These are phyloP conservation scores for Lichtheimia ramosa DNA, from an alignment of 371 early-diverging fungal genomes.

Conservation along the genomic window DNA sequence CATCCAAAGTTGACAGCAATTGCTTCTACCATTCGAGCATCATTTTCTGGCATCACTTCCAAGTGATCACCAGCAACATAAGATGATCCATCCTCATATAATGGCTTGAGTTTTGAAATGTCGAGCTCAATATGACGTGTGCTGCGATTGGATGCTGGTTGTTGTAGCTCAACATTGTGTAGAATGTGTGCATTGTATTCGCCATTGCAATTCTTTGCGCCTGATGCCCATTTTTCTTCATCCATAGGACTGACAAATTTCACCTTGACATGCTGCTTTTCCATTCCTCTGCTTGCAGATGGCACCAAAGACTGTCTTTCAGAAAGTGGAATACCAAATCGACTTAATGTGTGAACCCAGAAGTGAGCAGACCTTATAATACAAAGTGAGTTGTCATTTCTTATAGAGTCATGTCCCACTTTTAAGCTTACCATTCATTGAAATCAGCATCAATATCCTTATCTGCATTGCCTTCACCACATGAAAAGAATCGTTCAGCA, in stretches of 20 bases:
- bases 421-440: conserved; percentile 34
- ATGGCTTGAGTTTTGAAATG: conserved; percentile 22
- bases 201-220: conserved; percentile 24
- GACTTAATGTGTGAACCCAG: conserved; percentile 32
- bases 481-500: conserved; percentile 40
- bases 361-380: conserved; percentile 37
- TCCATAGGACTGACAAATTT: conserved; percentile 27
- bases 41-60: conserved; percentile 55
- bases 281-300: conserved; percentile 13
- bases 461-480: conserved; percentile 54
- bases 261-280: conserved; percentile 20
- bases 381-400: background rate
- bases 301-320: conserved; percentile 35
- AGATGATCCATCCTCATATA: conserved; percentile 21
- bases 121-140: conserved; percentile 54
- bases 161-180: conserved; percentile 36
- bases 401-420: background rate
- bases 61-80: conserved; percentile 61
- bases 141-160: conserved; percentile 33
- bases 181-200: conserved; percentile 26
- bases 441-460: conserved; percentile 52
- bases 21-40: conserved; percentile 31
- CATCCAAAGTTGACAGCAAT: conserved; percentile 49
- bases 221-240: conserved; percentile 26
- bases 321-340: conserved; percentile 32